Conservation (phyloP, 2,329 filamentous ascomycete species). For the Diatrype stigma region DNA sequence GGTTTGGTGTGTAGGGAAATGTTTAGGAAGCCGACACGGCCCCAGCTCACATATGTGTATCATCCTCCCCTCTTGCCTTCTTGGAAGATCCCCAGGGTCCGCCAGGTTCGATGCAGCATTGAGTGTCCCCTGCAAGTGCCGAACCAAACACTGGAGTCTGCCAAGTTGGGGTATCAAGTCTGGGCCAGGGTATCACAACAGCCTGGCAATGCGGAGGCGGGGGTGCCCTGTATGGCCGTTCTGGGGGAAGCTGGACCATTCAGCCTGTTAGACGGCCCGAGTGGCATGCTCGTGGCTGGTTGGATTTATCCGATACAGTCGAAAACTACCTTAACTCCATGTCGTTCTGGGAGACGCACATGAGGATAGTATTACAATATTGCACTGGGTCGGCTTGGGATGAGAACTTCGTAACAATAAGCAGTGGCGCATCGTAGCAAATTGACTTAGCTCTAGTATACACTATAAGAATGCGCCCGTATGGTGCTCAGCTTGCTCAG, state of each 20-base stretch:
- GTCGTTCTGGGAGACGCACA: not conserved
- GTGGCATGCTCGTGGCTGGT: not conserved
- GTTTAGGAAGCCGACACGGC: no score
- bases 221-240: not conserved
- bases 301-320: not conserved
- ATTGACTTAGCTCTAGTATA: not conserved
- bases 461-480: not conserved
- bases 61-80: not conserved
- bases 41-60: not conserved
- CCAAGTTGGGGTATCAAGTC: not conserved
- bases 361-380: not conserved
- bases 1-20: not conserved
- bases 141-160: slow-evolving; percentile 4
- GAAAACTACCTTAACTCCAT: not conserved
- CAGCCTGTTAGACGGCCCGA: not conserved
- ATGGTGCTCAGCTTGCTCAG: no score
- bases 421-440: no score
- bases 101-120: slow-evolving; percentile 6
- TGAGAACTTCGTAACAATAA: no score
- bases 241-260: not conserved
- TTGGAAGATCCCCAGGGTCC: not conserved
- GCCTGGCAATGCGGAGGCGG: not conserved
- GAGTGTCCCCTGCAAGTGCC: slow-evolving; percentile 17
- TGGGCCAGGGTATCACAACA: not conserved
- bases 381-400: no score